These are phyloP conservation scores for Penicillium sp. DNA, from an alignment of 2,329 filamentous ascomycete genomes.

Conservation along the genomic window DNA sequence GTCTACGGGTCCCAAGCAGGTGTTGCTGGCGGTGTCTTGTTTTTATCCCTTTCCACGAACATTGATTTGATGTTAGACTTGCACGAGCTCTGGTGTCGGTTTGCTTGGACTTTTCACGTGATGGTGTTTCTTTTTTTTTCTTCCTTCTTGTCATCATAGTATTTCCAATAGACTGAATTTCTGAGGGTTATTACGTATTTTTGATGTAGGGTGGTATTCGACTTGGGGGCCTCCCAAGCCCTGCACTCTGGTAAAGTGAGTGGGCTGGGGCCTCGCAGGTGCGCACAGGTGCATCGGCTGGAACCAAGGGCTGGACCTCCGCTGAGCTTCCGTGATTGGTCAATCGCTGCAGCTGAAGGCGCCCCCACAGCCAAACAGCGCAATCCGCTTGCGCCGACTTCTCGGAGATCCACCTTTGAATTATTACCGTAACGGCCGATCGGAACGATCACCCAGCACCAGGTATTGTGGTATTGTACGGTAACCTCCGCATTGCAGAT, in stretches of 20 bases:
- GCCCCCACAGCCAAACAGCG: constrained; percentile 16
- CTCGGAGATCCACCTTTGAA: constrained; percentile 1
- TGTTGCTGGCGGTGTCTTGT: constrained; percentile 15
- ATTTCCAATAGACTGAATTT: constrained; percentile 22
- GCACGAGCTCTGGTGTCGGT: constrained; percentile 28
- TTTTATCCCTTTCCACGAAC: constrained; percentile 15
- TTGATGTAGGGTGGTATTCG: not conserved
- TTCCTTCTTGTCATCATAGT: constrained; percentile 21
- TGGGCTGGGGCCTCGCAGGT: not conserved
- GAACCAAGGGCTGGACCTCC: constrained; percentile 8
- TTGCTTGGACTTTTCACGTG: constrained; percentile 14
- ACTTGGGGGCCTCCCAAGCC: not conserved
- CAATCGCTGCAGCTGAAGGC: constrained; percentile 14
- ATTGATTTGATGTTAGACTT: constrained; percentile 25
- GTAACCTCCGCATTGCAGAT: constrained; percentile 29
- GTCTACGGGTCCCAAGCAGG: not conserved
- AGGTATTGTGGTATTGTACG: constrained; percentile 13
- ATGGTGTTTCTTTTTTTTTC: constrained; percentile 4
- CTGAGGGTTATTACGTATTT: constrained; percentile 11
- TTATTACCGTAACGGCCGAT: constrained; percentile 16
- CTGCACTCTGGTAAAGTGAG: not conserved
- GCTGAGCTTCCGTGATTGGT: constrained; percentile 9
- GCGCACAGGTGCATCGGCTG: not conserved
- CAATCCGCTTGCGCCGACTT: constrained; percentile 3
- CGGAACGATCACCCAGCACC: constrained; percentile 9